A percentile compares a stretch with the other conserved stretches of the same genome.
These are phyloP conservation scores for Aspergillus unguis DNA, from an alignment of 2,329 filamentous ascomycete genomes.

Conservation along the genomic window DNA sequence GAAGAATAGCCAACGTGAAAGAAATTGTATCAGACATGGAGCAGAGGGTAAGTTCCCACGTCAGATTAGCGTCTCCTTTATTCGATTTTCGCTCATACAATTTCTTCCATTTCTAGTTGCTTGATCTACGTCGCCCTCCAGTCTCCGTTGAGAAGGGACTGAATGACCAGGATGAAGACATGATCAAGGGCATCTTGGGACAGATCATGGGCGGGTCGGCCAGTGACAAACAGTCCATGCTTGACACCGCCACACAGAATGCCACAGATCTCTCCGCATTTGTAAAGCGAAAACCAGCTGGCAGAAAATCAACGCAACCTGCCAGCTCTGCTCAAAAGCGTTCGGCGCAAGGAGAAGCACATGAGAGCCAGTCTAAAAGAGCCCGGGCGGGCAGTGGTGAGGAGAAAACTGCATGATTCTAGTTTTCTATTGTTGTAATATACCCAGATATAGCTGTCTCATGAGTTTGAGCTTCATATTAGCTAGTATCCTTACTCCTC, in stretches of 20 bases:
- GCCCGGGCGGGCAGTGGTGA: slow-evolving; percentile 18
- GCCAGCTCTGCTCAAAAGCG: slow-evolving; percentile 26
- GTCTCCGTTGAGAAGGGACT: slow-evolving; percentile 43
- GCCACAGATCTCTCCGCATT: slow-evolving; percentile 60
- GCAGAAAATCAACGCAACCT: slow-evolving; percentile 13
- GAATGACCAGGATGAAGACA: slow-evolving; percentile 35
- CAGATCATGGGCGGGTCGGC: slow-evolving; percentile 55
- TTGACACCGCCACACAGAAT: slow-evolving; percentile 53
- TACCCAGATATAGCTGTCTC: background rate
- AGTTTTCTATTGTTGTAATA: slow-evolving; percentile 1
- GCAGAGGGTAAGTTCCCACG: slow-evolving; percentile 46
- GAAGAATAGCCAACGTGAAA: slow-evolving; percentile 56
- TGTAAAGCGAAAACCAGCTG: slow-evolving; percentile 52
- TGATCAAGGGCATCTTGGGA: slow-evolving; percentile 57
- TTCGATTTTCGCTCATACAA: slow-evolving; percentile 4
- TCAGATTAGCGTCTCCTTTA: background rate
- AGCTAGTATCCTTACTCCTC: no score
- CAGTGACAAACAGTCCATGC: slow-evolving; percentile 50
- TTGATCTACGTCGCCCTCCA: slow-evolving; percentile 56
- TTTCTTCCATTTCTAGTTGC: slow-evolving; percentile 38
- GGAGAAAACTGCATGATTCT: background rate
- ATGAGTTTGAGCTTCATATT: no score
- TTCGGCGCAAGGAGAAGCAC: slow-evolving; percentile 21
- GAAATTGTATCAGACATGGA: slow-evolving; percentile 62
- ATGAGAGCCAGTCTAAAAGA: slow-evolving; percentile 26